Evolutionary conservation across 169 alveolate species (phyloP), one percentile per base, ranked within the genome.

Genomic region (Theileria luwenshuni): DNA sequence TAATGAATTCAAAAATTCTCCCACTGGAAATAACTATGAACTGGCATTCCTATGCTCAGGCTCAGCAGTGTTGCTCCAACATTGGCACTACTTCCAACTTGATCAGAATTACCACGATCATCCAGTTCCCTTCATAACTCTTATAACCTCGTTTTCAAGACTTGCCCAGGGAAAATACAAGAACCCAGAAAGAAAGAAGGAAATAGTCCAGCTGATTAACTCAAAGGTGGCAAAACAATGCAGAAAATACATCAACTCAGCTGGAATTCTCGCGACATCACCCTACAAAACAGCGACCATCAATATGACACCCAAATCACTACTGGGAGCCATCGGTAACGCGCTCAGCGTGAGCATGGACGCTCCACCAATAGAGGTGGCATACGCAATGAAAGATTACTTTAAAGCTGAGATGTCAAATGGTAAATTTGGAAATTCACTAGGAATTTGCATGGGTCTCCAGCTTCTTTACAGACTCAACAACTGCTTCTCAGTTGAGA

Each of bases 291-390:
- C 84, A 0, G 65, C 77, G 38, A 27, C 77, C 21, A 23, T 67
- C 19, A 69, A 74, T 54, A 30, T 45, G 30, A 33, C 52, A 8
- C 77, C 87, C 28, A 43, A 42, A 59, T 79, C 87, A 7, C 80
- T 81, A 6, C 47, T 52, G 17, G 89, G 89, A n/a, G 77, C 89
- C 27, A 25, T 81, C 23, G 89, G 85, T 25, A 81, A 81, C 60
- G 74, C 70, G 2, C 74, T 81, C 5, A 74, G 61, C 69, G 61
- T 42, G 61, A 73, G 69, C 28, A 72, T 81, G 84, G 84, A 72
- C 15, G 63, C 79, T 15, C 47, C 69, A 10, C 30, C 64, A n/a
- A 45, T 17, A 38, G 84, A 74, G 69, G 45, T 81, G n/a, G 85
- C 69, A 15, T 23, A 23, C 21, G 51, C 89, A 19, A 17, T 81